A percentile compares a stretch with the other conserved stretches of the same genome.
These are phyloP conservation scores for Yamadazyma phyllophila DNA, from an alignment of 805 yeast species.

Conservation along the genomic window DNA sequence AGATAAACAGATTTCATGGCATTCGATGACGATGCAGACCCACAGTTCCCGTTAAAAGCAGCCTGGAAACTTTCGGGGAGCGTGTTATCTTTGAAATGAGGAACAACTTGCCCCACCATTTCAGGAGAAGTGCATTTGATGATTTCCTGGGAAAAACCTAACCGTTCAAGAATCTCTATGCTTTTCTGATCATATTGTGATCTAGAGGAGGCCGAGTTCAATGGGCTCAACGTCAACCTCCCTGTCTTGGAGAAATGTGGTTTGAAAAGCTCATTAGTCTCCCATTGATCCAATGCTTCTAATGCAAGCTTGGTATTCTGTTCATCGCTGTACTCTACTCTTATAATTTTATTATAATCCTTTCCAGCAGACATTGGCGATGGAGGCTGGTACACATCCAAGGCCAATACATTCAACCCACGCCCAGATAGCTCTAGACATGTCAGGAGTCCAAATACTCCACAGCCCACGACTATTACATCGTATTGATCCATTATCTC, in stretches of 20 bases:
- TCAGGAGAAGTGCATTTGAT: constrained; percentile 6
- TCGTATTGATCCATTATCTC: neutral
- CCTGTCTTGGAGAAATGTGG: constrained; percentile 13
- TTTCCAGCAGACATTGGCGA: constrained; percentile 40
- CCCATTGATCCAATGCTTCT: constrained; percentile 39
- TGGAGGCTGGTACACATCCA: constrained; percentile 27
- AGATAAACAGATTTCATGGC: constrained; percentile 15
- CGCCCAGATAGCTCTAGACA: constrained; percentile 34
- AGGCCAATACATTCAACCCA: constrained; percentile 23
- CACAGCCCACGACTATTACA: constrained; percentile 36
- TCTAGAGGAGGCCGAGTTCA: constrained; percentile 10
- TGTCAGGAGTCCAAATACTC: constrained; percentile 48
- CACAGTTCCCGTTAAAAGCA: constrained; percentile 15
- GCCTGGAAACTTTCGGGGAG: constrained; percentile 10
- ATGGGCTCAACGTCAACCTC: constrained; percentile 15
- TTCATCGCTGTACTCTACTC: constrained; percentile 20
- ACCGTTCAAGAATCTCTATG: constrained; percentile 8
- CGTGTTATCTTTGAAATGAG: constrained; percentile 11
- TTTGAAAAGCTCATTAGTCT: constrained; percentile 33
- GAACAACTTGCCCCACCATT: constrained; percentile 6
- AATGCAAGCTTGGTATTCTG: constrained; percentile 28
- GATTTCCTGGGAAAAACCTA: constrained; percentile 13
- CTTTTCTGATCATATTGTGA: constrained; percentile 13
- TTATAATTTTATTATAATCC: constrained; percentile 30
- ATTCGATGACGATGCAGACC: constrained; percentile 14